Percentiles rank a stretch among this genome's conserved stretches.
These are phyloP conservation scores for Raphanus raphanistrum DNA, from an alignment of 345 rosid species.

Conservation along the genomic window DNA sequence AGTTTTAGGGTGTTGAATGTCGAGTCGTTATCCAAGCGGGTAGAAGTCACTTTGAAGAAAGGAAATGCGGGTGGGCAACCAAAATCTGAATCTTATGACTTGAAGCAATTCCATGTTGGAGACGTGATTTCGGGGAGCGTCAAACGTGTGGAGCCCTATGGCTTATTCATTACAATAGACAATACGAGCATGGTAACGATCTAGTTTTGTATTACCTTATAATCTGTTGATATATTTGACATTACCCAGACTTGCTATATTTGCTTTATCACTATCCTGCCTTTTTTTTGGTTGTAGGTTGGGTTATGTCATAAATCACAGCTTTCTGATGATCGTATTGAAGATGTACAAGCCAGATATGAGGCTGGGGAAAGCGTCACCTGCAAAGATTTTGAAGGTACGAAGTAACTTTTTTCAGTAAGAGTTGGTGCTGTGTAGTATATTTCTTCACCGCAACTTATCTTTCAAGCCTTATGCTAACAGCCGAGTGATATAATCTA, in stretches of 20 bases:
- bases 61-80: conserved; percentile 40
- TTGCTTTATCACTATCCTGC: conserved; percentile 1
- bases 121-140: conserved; percentile 62
- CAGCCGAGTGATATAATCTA: conserved; percentile 6
- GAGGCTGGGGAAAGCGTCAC: conserved; percentile 74
- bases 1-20: conserved; percentile 70
- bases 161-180: conserved; percentile 67
- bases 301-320: conserved; percentile 90
- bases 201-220: conserved; percentile 7
- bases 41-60: conserved; percentile 82
- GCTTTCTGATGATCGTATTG: conserved; percentile 64
- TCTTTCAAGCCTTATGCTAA: conserved; percentile 5
- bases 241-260: conserved; percentile 7
- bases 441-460: background rate
- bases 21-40: conserved; percentile 77
- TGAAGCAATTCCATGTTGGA: conserved; percentile 60
- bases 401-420: background rate
- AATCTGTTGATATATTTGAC: background rate
- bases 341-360: conserved; percentile 56
- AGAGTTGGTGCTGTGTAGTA: background rate
- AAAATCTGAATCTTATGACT: conserved; percentile 55
- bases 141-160: conserved; percentile 80
- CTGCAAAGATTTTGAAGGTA: conserved; percentile 88
- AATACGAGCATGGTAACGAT: conserved; percentile 69
- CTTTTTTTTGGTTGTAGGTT: conserved; percentile 54